Evolutionary conservation across 164 flowering plant genomes (phyloP), one percentile per base, ranked within the genome.

Genomic region (Taxillus chinensis): DNA sequence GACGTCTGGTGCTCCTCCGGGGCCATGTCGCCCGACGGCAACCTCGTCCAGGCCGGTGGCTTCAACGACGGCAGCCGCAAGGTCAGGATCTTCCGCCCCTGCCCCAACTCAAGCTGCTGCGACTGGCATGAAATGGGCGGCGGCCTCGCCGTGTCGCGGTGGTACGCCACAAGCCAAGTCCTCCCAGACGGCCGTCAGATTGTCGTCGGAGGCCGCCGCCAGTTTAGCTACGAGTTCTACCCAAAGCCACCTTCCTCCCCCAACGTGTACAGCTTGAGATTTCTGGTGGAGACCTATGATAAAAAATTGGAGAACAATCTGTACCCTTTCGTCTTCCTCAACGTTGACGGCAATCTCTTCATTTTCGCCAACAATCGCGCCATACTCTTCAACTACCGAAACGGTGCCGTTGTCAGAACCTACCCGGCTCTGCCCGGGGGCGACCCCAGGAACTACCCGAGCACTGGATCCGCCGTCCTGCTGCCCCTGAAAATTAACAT

Each of bases 1-100:
- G 82, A 89, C 64, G 77, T 78, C 0, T 89, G 93, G 93, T 89
- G 96, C 66, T 89, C 96, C 2, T 87, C 93, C 6, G 96, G 90
- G 3, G 68, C 86, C 0, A 67, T 73, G 0, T 39, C 63, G 15
- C 60, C 86, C 0, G 82, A 84, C 39, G 95, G 96, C 5, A n/a
- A 57, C 2, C 66, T 90, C n/a, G 55, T 84, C 39, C 96, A 90
- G 53, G 82, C 95, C 3, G 96, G 96, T 3, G 95, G 96, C 2
- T 85, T 49, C 72, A 71, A 72, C 8, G 88, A 80, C 15, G 96
- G 95, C 3, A 85, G 75, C 0, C 74, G 67, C 2, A 68, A 38
- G 5, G 82, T 77, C 39, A 58, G 98, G 59, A 52, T 56, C 9
- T 76, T 79, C 62, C 16, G 9, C 1, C 92, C 95, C 0, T 85